Evolutionary conservation across 306 rosid genomes (phyloP).

Genomic region (Gillenia trifoliata): DNA sequence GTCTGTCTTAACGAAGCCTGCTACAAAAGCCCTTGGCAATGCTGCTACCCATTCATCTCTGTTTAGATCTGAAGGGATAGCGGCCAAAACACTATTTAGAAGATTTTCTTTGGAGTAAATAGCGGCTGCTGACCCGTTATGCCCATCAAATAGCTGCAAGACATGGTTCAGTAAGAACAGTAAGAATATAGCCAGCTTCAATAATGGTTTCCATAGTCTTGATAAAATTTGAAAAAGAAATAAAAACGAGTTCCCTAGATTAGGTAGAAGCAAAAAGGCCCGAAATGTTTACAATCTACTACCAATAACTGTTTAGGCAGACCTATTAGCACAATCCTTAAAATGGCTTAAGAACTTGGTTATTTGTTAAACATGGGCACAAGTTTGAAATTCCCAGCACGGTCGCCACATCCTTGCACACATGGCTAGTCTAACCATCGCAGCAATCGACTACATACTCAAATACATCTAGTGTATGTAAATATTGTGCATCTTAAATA

Average conservation of each 20-base stretch:
- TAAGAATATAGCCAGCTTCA: slow-evolving; percentile 18
- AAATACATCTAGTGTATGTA: neutral
- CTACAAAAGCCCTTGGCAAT: slow-evolving; percentile 94
- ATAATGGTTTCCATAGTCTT: neutral
- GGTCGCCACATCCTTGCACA: neutral
- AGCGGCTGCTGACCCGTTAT: slow-evolving; percentile 98
- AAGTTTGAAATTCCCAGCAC: neutral
- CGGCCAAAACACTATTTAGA: slow-evolving; percentile 64
- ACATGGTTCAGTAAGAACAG: slow-evolving; percentile 33
- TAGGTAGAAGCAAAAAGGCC: neutral
- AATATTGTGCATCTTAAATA: neutral
- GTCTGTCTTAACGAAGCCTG: slow-evolving; percentile 98
- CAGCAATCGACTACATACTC: neutral
- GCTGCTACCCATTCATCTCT: slow-evolving; percentile 97
- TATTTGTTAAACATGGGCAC: neutral
- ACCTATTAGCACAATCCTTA: neutral
- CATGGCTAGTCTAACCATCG: neutral
- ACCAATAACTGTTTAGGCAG: neutral
- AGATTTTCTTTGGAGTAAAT: slow-evolving; percentile 92
- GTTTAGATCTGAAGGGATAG: slow-evolving; percentile 85
- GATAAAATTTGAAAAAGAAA: neutral
- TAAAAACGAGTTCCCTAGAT: neutral
- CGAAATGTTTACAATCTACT: neutral
- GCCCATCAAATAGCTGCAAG: slow-evolving; percentile 96
- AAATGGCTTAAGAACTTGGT: neutral